phyloP scores from a whole-genome alignment of 306 rosid genomes.

The Rosa chinensis region DNA sequence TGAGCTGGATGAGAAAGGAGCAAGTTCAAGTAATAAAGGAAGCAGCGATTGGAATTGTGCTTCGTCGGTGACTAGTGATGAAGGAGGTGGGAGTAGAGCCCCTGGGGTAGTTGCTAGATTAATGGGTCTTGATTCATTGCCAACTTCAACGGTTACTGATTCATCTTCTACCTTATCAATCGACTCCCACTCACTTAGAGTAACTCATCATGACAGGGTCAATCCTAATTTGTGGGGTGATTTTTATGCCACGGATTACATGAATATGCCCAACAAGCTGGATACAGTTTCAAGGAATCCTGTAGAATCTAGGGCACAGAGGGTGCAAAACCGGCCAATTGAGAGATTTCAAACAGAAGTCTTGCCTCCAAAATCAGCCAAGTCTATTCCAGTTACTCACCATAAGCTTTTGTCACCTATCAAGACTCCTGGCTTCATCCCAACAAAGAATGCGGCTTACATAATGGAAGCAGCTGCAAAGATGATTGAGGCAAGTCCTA shows the following conservation, averaged over 20 bases:
- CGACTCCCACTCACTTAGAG: constrained; percentile 45
- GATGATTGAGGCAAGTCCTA: constrained; percentile 83
- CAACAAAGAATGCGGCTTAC: constrained; percentile 54
- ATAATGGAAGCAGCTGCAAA: constrained; percentile 90
- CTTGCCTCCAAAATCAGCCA: constrained; percentile 87
- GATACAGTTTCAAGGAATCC: constrained; percentile 55
- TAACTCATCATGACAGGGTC: constrained; percentile 44
- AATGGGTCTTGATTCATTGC: constrained; percentile 92
- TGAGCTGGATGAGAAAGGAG: constrained; percentile 54
- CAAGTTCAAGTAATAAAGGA: constrained; percentile 52
- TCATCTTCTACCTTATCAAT: constrained; percentile 38
- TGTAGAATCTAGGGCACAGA: constrained; percentile 46
- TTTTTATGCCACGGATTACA: constrained; percentile 34
- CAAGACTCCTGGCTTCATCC: constrained; percentile 61
- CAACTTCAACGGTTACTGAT: constrained; percentile 45
- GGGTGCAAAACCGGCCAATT: constrained; percentile 44
- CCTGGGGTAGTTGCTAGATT: constrained; percentile 88
- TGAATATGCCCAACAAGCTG: constrained; percentile 43
- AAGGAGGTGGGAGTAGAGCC: constrained; percentile 64
- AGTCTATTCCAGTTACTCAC: constrained; percentile 79
- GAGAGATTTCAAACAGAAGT: constrained; percentile 83
- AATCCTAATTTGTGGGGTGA: constrained; percentile 37
- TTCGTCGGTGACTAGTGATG: constrained; percentile 59
- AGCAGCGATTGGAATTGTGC: constrained; percentile 50
- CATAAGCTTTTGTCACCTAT: constrained; percentile 86